A percentile compares a stretch with the other conserved stretches of the same genome.
phyloP scores from a whole-genome alignment of 495 filamentous ascomycete genomes.

The Zalerion maritima region DNA sequence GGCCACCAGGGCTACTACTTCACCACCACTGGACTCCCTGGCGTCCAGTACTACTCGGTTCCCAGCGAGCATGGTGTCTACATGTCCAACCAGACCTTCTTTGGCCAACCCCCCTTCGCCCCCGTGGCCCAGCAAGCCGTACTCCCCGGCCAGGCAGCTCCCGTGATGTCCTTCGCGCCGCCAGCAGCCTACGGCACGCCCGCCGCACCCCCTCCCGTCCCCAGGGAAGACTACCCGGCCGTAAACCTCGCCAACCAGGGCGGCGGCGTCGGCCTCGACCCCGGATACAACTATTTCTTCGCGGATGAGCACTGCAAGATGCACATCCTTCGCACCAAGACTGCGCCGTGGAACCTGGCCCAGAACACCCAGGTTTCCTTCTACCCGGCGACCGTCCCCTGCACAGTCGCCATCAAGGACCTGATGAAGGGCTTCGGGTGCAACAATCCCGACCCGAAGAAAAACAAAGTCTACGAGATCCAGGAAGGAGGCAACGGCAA shows the following conservation, averaged over 20 bases:
- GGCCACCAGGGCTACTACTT: neutral
- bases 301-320: conserved; percentile 30
- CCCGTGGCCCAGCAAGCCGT: no score
- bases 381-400: conserved; percentile 25
- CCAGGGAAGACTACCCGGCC: conserved; percentile 34
- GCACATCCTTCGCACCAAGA: conserved; percentile 21
- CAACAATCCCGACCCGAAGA: conserved; percentile 19
- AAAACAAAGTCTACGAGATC: conserved; percentile 30
- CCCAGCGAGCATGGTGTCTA: conserved; percentile 7
- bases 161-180: no score
- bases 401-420: conserved; percentile 24
- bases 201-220: conserved; percentile 18
- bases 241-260: conserved; percentile 41
- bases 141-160: conserved; percentile 8
- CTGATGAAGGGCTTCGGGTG: conserved; percentile 33
- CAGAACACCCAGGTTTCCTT: conserved; percentile 14
- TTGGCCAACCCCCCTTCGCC: conserved; percentile 8
- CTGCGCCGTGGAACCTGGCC: conserved; percentile 27
- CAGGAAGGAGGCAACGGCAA: conserved; percentile 19
- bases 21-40: neutral
- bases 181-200: no score
- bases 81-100: conserved; percentile 8
- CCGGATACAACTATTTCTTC: conserved; percentile 38
- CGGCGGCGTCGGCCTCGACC: conserved; percentile 38
- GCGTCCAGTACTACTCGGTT: conserved; percentile 7